A percentile compares a stretch with the other conserved stretches of the same genome.
Evolutionary conservation across 2,329 filamentous ascomycete species (phyloP).

Genomic region (Escovopsis sp.): DNA sequence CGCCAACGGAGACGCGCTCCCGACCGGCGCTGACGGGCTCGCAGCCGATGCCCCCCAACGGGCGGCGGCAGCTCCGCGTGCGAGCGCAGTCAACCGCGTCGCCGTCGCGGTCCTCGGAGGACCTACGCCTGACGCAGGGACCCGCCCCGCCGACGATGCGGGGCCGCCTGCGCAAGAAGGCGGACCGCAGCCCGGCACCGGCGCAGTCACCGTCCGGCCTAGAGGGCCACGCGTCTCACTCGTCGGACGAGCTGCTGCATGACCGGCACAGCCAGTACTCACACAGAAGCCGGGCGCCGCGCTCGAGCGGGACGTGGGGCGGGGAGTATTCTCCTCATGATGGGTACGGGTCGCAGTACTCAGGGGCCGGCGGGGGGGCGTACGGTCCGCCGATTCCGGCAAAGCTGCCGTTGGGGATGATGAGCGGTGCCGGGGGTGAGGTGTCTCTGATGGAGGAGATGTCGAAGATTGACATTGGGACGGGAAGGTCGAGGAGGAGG

Average conservation of each 20-base stretch:
- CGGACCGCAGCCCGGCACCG: constrained; percentile 29
- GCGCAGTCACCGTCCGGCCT: constrained; percentile 21
- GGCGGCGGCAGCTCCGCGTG: constrained; percentile 35
- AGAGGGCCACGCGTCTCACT: constrained; percentile 37
- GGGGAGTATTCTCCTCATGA: constrained; percentile 40
- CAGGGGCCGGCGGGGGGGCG: constrained; percentile 15
- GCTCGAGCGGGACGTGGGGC: too few relatives aligned
- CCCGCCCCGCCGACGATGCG: constrained; percentile 27
- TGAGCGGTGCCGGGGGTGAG: constrained; percentile 30
- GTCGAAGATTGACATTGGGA: constrained; percentile 50
- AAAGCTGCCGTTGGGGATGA: constrained; percentile 51
- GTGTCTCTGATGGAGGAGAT: constrained; percentile 56
- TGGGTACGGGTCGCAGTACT: constrained; percentile 30
- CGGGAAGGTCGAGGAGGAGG: constrained; percentile 38
- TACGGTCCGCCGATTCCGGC: constrained; percentile 46
- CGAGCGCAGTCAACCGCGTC: constrained; percentile 33
- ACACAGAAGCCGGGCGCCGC: constrained; percentile 22
- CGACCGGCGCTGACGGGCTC: constrained; percentile 36
- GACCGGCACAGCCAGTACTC: constrained; percentile 24
- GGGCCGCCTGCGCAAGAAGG: constrained; percentile 51
- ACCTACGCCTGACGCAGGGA: constrained; percentile 17
- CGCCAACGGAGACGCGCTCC: constrained; percentile 17
- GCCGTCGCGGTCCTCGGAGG: constrained; percentile 13
- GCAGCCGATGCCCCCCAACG: constrained; percentile 33
- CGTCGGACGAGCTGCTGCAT: constrained; percentile 35